phyloP scores from a whole-genome alignment of 1,139 yeast species.

The Sugiyamaella neomexicana region DNA sequence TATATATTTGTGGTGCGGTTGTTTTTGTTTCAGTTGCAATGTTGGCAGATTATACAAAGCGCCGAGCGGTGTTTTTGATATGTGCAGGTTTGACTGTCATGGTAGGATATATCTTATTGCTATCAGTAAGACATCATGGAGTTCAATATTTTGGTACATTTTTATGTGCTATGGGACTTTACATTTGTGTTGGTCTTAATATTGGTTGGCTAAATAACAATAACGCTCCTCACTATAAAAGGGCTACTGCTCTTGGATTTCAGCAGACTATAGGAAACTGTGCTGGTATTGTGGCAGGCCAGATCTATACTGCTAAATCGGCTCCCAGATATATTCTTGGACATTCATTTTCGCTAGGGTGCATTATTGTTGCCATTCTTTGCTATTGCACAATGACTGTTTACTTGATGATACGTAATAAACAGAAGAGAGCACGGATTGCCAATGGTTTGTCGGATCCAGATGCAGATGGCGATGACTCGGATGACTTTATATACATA shows the following conservation, averaged over 20 bases:
- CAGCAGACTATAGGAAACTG: slow-evolving; percentile 48
- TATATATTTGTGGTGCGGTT: slow-evolving; percentile 48
- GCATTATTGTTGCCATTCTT: slow-evolving; percentile 29
- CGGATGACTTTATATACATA: slow-evolving; percentile 20
- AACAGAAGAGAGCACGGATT: slow-evolving; percentile 11
- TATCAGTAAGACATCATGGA: slow-evolving; percentile 37
- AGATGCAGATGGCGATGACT: slow-evolving; percentile 23
- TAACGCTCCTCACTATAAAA: slow-evolving; percentile 45
- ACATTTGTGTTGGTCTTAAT: slow-evolving; percentile 43
- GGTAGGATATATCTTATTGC: slow-evolving; percentile 48
- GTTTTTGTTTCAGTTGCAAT: slow-evolving; percentile 44
- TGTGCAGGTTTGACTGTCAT: slow-evolving; percentile 32
- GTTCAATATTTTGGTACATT: slow-evolving; percentile 53
- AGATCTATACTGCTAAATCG: slow-evolving; percentile 38
- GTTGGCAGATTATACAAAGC: slow-evolving; percentile 45
- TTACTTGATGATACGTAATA: slow-evolving; percentile 15
- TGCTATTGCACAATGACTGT: slow-evolving; percentile 13
- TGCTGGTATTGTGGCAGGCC: slow-evolving; percentile 48
- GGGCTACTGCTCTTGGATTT: slow-evolving; percentile 46
- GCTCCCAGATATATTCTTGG: slow-evolving; percentile 44
- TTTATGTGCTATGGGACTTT: slow-evolving; percentile 45
- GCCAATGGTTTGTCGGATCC: slow-evolving; percentile 16
- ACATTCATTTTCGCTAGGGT: slow-evolving; percentile 44
- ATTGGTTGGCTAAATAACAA: slow-evolving; percentile 46
- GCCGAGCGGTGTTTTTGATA: slow-evolving; percentile 34